phyloP scores from a whole-genome alignment of 2,329 filamentous ascomycete species.

The Penicillium sp. region DNA sequence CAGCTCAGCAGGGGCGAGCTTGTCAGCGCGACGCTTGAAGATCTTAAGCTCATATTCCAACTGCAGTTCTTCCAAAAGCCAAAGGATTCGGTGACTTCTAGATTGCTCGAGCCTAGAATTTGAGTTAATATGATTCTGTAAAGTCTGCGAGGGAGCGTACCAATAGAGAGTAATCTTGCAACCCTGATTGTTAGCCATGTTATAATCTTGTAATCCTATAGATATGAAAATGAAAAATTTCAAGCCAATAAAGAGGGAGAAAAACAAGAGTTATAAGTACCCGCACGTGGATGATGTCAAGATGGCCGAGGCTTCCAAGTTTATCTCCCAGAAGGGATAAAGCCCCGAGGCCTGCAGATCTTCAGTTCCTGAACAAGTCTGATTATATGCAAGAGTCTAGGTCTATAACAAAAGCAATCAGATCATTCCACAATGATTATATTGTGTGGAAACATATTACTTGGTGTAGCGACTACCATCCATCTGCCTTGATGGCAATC shows the following conservation, averaged over 20 bases:
- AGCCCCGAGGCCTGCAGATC: background rate
- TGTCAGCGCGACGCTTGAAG: slow-evolving; percentile 66
- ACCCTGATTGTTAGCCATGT: slow-evolving; percentile 27
- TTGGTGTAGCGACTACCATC: background rate
- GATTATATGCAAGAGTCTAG: background rate
- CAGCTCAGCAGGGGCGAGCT: slow-evolving; percentile 72
- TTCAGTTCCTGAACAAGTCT: background rate
- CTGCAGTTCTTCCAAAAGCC: slow-evolving; percentile 80
- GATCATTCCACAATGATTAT: background rate
- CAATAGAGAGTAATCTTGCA: slow-evolving; percentile 64
- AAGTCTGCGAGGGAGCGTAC: slow-evolving; percentile 38
- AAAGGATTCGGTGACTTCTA: slow-evolving; percentile 77
- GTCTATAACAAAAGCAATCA: background rate
- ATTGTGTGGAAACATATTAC: background rate
- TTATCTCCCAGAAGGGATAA: background rate
- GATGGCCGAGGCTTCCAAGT: slow-evolving; percentile 1
- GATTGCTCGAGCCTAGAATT: slow-evolving; percentile 72
- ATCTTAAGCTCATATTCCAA: slow-evolving; percentile 76
- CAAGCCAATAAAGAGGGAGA: background rate
- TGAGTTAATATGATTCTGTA: slow-evolving; percentile 1
- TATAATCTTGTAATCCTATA: background rate
- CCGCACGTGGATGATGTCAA: slow-evolving; percentile 5
- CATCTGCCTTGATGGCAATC: too few relatives aligned
- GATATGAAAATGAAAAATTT: background rate
- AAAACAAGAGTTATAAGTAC: background rate